Conservation (phyloP, 352 stramenopile species). For the Globisporangium polare region DNA sequence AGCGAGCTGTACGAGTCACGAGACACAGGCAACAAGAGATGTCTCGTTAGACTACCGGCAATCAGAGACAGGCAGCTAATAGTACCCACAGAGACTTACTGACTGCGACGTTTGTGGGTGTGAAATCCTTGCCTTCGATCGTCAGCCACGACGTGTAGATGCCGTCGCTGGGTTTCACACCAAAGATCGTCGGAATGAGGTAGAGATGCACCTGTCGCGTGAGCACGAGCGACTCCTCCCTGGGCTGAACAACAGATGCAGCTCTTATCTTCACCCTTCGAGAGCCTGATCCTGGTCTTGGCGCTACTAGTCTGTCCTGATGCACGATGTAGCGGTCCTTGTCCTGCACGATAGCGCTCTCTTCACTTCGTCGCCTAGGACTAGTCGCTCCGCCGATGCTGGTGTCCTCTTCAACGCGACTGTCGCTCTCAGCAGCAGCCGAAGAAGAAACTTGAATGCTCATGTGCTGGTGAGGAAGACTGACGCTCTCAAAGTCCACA, state of each 20-base stretch:
- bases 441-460: constrained; percentile 8
- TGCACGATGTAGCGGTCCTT: constrained; percentile 17
- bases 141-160: constrained; percentile 60
- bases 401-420: constrained; percentile 8
- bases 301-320: not conserved
- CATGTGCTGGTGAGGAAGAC: constrained; percentile 26
- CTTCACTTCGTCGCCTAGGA: constrained; percentile 5
- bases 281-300: not conserved
- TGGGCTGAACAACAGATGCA: not conserved
- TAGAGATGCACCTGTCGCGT: constrained; percentile 42
- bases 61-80: not conserved
- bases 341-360: constrained; percentile 6
- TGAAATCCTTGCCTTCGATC: constrained; percentile 52
- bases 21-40: not conserved
- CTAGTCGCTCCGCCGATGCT: not conserved
- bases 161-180: constrained; percentile 44
- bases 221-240: constrained; percentile 9
- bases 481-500: constrained; percentile 60
- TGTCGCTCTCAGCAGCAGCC: constrained; percentile 1
- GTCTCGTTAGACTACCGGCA: not conserved
- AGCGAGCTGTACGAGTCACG: constrained; percentile 26
- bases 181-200: constrained; percentile 35
- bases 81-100: constrained; percentile 25
- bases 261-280: not conserved
- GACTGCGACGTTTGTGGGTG: constrained; percentile 38